These are phyloP conservation scores for Lepidium campestre DNA, from an alignment of 441 rosid species.

Conservation along the genomic window DNA sequence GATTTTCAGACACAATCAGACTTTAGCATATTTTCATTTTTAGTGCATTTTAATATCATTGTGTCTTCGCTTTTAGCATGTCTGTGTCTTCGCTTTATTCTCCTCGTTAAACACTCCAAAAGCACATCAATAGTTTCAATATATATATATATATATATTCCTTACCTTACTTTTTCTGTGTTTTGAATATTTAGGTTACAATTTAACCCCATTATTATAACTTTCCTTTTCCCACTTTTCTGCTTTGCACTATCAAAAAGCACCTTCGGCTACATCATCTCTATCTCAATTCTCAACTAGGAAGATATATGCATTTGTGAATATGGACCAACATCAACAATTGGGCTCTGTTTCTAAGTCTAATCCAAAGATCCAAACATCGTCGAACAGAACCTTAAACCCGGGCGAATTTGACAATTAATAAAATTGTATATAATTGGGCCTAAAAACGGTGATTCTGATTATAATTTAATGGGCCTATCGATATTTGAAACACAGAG, in stretches of 20 bases:
- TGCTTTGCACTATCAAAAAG: neutral
- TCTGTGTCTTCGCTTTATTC: slow-evolving; percentile 13
- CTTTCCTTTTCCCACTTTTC: neutral
- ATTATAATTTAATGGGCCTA: too few species aligned
- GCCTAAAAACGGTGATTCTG: too few species aligned
- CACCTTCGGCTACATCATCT: neutral
- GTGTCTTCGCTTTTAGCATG: slow-evolving; percentile 11
- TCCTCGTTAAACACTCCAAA: slow-evolving; percentile 16
- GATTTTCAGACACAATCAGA: neutral
- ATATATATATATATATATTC: neutral
- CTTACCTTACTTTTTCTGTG: neutral
- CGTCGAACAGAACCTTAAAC: too few species aligned
- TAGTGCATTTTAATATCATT: slow-evolving; percentile 10
- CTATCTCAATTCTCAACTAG: too few species aligned
- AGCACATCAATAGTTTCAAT: neutral
- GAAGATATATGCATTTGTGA: neutral
- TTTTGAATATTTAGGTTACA: neutral
- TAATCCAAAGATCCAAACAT: neutral
- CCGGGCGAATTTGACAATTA: too few species aligned
- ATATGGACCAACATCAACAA: neutral
- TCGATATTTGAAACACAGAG: too few species aligned
- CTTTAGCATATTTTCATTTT: neutral
- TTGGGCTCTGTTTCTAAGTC: neutral
- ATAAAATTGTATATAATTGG: too few species aligned
- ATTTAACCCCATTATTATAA: neutral